Evolutionary conservation across 805 yeast species (phyloP).

Genomic region (Pichia deserticola): DNA sequence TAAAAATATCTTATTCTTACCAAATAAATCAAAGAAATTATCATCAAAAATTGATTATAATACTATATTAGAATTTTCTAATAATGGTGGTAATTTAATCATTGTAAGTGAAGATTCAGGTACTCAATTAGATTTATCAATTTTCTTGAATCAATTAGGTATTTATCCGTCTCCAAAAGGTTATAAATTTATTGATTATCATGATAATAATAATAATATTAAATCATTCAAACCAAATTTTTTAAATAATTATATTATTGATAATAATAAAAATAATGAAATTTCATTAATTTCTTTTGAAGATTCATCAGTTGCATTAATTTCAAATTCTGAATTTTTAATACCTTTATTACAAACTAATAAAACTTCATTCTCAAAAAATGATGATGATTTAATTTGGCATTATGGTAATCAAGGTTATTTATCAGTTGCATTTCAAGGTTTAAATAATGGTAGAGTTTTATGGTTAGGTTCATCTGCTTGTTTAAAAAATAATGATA

Average conservation of each 20-base stretch:
- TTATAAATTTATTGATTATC: slow-evolving; percentile 58
- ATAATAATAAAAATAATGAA: slow-evolving; percentile 5
- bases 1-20: slow-evolving; percentile 54
- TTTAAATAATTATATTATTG: slow-evolving; percentile 24
- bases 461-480: slow-evolving; percentile 72
- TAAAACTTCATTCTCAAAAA: slow-evolving; percentile 48
- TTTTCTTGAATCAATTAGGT: slow-evolving; percentile 72
- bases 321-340: slow-evolving; percentile 60
- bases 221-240: slow-evolving; percentile 18
- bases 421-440: slow-evolving; percentile 72
- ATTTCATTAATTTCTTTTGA: slow-evolving; percentile 13
- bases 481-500: slow-evolving; percentile 38
- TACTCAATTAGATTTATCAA: slow-evolving; percentile 53
- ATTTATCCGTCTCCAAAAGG: slow-evolving; percentile 76
- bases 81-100: slow-evolving; percentile 69
- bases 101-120: slow-evolving; percentile 48
- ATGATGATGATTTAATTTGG: slow-evolving; percentile 48
- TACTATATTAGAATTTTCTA: slow-evolving; percentile 51
- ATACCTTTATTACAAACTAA: slow-evolving; percentile 67
- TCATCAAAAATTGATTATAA: slow-evolving; percentile 35
- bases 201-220: slow-evolving; percentile 27
- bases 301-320: slow-evolving; percentile 59
- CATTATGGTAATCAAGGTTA: slow-evolving; percentile 74
- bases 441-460: slow-evolving; percentile 67
- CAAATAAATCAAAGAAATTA: slow-evolving; percentile 42